Evolutionary conservation across 257 asterid genomes (phyloP).

Genomic region (Craterostigma plantagineum): DNA sequence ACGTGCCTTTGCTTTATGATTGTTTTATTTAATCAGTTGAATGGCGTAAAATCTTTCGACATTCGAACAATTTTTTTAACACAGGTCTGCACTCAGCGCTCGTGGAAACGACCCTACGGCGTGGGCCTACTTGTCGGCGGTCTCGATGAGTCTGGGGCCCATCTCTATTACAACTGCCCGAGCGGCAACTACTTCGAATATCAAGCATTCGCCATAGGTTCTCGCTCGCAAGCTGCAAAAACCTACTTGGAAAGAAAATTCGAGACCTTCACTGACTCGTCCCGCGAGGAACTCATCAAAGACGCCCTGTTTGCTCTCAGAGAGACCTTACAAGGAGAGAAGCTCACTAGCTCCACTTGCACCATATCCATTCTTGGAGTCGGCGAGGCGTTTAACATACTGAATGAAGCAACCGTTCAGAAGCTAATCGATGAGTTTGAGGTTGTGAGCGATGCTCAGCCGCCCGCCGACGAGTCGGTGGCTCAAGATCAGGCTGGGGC

Average conservation of each 20-base stretch:
- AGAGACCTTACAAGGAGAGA: slow-evolving; percentile 90
- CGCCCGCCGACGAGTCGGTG: slow-evolving; percentile 24
- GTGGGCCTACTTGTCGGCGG: slow-evolving; percentile 94
- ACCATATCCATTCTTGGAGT: slow-evolving; percentile 70
- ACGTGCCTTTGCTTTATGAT: too few species aligned
- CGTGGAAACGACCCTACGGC: slow-evolving; percentile 97
- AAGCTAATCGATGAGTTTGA: slow-evolving; percentile 62
- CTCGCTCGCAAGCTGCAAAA: slow-evolving; percentile 97
- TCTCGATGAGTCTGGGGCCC: slow-evolving; percentile 96
- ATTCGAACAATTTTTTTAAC: background rate
- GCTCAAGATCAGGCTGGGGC: slow-evolving; percentile 23
- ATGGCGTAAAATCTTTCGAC: background rate
- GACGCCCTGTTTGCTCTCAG: slow-evolving; percentile 88
- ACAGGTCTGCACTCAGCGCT: slow-evolving; percentile 94
- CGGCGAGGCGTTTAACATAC: slow-evolving; percentile 56
- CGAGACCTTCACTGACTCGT: slow-evolving; percentile 43
- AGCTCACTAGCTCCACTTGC: slow-evolving; percentile 70
- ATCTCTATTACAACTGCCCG: slow-evolving; percentile 88
- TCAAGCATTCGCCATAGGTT: slow-evolving; percentile 96
- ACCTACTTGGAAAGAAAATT: slow-evolving; percentile 88
- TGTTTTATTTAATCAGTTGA: too few species aligned
- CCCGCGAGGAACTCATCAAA: slow-evolving; percentile 68
- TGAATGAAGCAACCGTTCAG: slow-evolving; percentile 69
- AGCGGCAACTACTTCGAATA: slow-evolving; percentile 95
- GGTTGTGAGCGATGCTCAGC: slow-evolving; percentile 52